Evolutionary conservation across 108 stramenopile species (phyloP).

Genomic region (Cylindrotheca closterium): DNA sequence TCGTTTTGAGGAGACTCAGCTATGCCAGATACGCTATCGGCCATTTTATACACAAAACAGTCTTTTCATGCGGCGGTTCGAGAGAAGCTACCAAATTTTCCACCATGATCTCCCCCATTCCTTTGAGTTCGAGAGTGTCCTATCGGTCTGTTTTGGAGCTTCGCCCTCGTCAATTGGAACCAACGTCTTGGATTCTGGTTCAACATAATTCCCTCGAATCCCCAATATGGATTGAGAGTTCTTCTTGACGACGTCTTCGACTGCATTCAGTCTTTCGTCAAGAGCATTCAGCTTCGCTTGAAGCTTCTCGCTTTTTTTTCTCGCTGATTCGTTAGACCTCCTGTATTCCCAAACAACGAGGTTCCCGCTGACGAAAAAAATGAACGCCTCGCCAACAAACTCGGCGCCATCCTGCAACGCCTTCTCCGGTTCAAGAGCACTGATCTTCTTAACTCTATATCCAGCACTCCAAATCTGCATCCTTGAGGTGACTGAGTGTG

Average conservation of each 20-base stretch:
- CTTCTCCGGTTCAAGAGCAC: constrained; percentile 62
- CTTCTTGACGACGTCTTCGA: constrained; percentile 47
- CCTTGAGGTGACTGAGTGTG: constrained; percentile 63
- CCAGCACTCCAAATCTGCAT: constrained; percentile 89
- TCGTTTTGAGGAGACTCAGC: too few relatives aligned
- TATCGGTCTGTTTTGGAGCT: neutral
- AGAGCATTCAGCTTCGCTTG: constrained; percentile 67
- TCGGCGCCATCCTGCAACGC: constrained; percentile 79
- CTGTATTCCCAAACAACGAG: constrained; percentile 75
- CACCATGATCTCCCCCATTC: constrained; percentile 4
- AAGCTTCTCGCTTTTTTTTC: constrained; percentile 55
- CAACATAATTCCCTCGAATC: constrained; percentile 36
- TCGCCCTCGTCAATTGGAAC: constrained; percentile 43
- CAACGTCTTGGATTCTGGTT: constrained; percentile 35
- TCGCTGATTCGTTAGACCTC: constrained; percentile 51
- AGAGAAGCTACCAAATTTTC: constrained; percentile 15
- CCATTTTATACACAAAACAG: neutral
- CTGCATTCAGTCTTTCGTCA: constrained; percentile 63
- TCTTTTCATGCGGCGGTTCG: neutral
- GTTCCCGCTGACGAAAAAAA: constrained; percentile 55
- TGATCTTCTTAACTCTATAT: constrained; percentile 70
- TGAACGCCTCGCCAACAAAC: constrained; percentile 74
- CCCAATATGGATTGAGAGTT: constrained; percentile 34
- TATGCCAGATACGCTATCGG: too few relatives aligned
- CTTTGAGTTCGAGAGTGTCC: neutral